Evolutionary conservation across 352 stramenopile genomes (phyloP).

Genomic region (Peronosclerospora sorghi): DNA sequence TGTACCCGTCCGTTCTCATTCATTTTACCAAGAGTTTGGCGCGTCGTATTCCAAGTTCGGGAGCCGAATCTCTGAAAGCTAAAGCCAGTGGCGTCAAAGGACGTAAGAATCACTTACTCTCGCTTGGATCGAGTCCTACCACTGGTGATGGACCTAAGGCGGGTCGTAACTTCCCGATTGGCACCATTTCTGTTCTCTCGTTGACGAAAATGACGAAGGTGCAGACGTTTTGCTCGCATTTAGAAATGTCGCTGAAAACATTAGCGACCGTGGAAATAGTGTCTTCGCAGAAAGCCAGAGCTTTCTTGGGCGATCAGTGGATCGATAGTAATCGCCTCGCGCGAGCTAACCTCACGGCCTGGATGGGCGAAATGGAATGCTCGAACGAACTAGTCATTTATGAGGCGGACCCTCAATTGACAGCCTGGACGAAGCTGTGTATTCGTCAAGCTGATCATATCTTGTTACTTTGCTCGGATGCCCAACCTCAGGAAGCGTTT

Average conservation of each 20-base stretch:
- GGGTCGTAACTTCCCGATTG: conserved; percentile 32
- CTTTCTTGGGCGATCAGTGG: conserved; percentile 58
- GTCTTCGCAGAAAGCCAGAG: conserved; percentile 56
- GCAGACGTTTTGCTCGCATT: conserved; percentile 58
- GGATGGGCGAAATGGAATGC: conserved; percentile 75
- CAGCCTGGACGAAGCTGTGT: conserved; percentile 72
- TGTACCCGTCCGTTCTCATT: conserved; percentile 51
- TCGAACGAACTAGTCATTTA: conserved; percentile 73
- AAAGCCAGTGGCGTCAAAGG: conserved; percentile 27
- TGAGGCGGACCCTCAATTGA: conserved; percentile 61
- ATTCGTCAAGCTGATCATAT: conserved; percentile 81
- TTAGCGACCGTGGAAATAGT: conserved; percentile 55
- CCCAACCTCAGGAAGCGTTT: conserved; percentile 49
- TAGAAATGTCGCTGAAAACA: conserved; percentile 51
- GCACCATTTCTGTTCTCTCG: conserved; percentile 68
- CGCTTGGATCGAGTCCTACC: conserved; percentile 27
- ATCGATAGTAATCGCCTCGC: conserved; percentile 54
- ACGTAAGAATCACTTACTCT: conserved; percentile 41
- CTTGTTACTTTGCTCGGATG: conserved; percentile 68
- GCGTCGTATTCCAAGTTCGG: conserved; percentile 39
- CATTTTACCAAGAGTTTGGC: conserved; percentile 76
- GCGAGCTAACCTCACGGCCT: conserved; percentile 57
- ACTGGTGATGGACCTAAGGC: conserved; percentile 12
- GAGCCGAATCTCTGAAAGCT: conserved; percentile 19
- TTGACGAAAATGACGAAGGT: conserved; percentile 69